phyloP scores from a whole-genome alignment of 768 basidiomycete species.

The Obba rivulosa region DNA sequence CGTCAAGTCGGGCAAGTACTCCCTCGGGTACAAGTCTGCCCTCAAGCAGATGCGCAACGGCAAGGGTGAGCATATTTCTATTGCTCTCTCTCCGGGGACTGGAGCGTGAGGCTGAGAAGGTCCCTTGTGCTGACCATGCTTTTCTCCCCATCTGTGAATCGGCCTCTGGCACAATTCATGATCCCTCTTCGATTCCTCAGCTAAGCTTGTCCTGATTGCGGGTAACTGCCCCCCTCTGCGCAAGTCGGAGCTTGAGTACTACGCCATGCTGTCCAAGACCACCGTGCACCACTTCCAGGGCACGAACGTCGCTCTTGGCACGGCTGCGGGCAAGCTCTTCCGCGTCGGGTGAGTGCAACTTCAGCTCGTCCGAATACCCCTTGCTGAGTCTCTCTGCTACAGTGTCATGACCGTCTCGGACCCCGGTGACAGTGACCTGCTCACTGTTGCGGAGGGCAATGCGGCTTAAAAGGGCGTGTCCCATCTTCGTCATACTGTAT shows the following conservation, averaged over 20 bases:
- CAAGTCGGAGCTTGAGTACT: constrained; percentile 99
- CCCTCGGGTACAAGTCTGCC: constrained; percentile 95
- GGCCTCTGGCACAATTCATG: constrained; percentile 1
- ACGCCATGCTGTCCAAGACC: constrained; percentile 99
- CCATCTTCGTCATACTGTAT: constrained; percentile 14
- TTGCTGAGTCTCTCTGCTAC: constrained; percentile 1
- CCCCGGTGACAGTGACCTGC: constrained; percentile 94
- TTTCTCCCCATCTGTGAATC: constrained; percentile 16
- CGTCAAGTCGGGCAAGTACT: constrained; percentile 98
- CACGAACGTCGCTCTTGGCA: constrained; percentile 96
- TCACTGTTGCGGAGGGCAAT: constrained; percentile 75
- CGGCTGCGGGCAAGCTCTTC: constrained; percentile 99
- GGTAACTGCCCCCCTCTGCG: constrained; percentile 99
- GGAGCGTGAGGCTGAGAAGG: constrained; percentile 99
- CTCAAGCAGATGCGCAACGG: constrained; percentile 98
- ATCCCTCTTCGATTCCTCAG: constrained; percentile 36
- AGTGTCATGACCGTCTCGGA: constrained; percentile 98
- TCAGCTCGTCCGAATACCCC: neutral
- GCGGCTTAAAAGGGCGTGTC: constrained; percentile 41
- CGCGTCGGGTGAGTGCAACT: constrained; percentile 74
- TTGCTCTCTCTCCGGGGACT: constrained; percentile 73
- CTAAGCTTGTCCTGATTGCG: constrained; percentile 97
- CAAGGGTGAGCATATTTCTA: constrained; percentile 70
- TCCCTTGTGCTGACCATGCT: constrained; percentile 74
- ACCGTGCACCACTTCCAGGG: constrained; percentile 97